A percentile compares a stretch with the other conserved stretches of the same genome.
Evolutionary conservation across 768 basidiomycete genomes (phyloP).

Genomic region (Termitomyces sp.): DNA sequence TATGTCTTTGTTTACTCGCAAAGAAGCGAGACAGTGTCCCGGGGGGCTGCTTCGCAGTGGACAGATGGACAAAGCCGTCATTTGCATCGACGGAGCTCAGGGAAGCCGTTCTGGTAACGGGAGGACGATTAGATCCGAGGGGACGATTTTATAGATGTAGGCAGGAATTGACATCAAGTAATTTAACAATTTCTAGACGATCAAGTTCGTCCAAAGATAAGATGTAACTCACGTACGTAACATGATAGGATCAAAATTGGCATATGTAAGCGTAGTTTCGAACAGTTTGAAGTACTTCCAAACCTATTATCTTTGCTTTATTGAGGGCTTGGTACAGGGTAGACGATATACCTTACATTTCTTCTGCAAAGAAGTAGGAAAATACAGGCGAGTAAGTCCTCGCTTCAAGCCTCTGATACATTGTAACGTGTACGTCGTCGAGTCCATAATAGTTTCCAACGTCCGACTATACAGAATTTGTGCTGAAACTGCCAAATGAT

Average conservation of each 20-base stretch:
- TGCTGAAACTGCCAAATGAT: constrained; percentile 42
- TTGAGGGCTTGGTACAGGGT: no score
- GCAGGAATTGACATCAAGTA: constrained; percentile 27
- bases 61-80: constrained; percentile 51
- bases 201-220: no score
- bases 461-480: constrained; percentile 16
- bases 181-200: background rate
- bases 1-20: constrained; percentile 28
- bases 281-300: no score
- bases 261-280: no score
- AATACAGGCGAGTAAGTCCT: background rate
- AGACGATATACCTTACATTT: background rate
- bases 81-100: constrained; percentile 41
- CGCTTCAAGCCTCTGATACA: background rate
- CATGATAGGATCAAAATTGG: background rate
- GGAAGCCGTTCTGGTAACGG: constrained; percentile 38
- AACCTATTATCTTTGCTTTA: background rate
- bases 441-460: constrained; percentile 13
- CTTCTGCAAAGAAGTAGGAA: background rate
- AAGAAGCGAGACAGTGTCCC: constrained; percentile 45
- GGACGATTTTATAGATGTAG: constrained; percentile 60
- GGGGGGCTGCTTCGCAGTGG: constrained; percentile 43
- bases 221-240: no score
- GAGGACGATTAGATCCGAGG: constrained; percentile 25
- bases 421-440: background rate